phyloP scores from a whole-genome alignment of 2,329 filamentous ascomycete genomes.

The Claviceps sp. region DNA sequence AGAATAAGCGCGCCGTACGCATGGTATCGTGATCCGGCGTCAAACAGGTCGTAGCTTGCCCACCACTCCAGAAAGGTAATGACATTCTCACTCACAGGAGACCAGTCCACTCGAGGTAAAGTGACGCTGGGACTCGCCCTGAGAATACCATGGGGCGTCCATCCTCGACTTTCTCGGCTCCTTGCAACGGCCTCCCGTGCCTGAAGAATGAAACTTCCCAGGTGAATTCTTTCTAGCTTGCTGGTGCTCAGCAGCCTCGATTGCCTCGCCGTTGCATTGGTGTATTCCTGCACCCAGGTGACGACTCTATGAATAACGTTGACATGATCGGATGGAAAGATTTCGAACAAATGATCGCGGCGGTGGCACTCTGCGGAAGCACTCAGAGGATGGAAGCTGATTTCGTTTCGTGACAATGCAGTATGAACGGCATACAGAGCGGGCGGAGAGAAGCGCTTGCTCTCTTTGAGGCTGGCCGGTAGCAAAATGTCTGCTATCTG shows the following conservation, averaged over 20 bases:
- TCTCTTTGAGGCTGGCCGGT: slow-evolving; percentile 19
- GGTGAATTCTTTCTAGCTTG: slow-evolving; percentile 9
- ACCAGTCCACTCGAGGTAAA: slow-evolving; percentile 16
- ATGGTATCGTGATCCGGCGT: slow-evolving; percentile 36
- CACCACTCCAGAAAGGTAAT: slow-evolving; percentile 59
- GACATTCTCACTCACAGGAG: slow-evolving; percentile 29
- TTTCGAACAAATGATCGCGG: slow-evolving; percentile 45
- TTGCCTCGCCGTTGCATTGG: slow-evolving; percentile 10
- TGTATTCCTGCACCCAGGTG: slow-evolving; percentile 20
- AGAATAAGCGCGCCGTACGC: slow-evolving; percentile 52
- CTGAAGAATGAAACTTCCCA: slow-evolving; percentile 34
- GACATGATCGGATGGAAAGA: slow-evolving; percentile 25
- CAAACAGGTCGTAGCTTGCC: slow-evolving; percentile 43
- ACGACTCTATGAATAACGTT: slow-evolving; percentile 19
- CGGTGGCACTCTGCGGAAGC: slow-evolving; percentile 32
- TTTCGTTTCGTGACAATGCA: slow-evolving; percentile 44
- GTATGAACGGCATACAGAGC: slow-evolving; percentile 59
- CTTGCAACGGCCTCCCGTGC: slow-evolving; percentile 36
- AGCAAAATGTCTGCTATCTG: slow-evolving; percentile 36
- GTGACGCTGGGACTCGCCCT: slow-evolving; percentile 15
- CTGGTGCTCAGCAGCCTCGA: slow-evolving; percentile 7
- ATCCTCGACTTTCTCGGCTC: slow-evolving; percentile 34
- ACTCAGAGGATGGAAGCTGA: slow-evolving; percentile 42
- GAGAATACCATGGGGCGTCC: slow-evolving; percentile 36
- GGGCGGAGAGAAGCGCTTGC: slow-evolving; percentile 27